A percentile compares a stretch with the other conserved stretches of the same genome.
phyloP scores from a whole-genome alignment of 176 grass and related monocot genomes.

The Poa annua region DNA sequence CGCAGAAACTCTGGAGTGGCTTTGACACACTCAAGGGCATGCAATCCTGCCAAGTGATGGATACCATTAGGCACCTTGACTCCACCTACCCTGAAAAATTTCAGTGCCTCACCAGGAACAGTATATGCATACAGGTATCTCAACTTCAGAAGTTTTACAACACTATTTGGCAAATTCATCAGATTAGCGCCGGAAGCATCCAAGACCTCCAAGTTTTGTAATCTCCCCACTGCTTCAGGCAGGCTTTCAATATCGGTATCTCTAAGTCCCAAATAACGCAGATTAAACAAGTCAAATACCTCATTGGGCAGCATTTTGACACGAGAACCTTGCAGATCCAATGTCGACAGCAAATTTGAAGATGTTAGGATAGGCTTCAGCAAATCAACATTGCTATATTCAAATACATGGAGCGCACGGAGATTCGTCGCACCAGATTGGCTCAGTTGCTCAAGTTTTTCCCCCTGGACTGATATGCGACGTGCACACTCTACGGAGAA shows the following conservation, averaged over 20 bases:
- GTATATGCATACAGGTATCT: not conserved
- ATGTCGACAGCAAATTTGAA: not conserved
- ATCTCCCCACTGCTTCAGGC: not conserved
- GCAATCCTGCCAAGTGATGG: not conserved
- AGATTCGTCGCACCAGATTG: not conserved
- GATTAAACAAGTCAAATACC: not conserved
- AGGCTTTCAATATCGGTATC: not conserved
- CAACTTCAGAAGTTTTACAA: not conserved
- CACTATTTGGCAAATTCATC: not conserved
- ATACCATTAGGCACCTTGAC: not conserved
- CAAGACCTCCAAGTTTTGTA: not conserved
- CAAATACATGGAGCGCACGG: slow-evolving; percentile 18
- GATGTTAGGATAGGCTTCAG: not conserved
- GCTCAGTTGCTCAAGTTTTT: not conserved
- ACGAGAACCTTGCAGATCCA: not conserved
- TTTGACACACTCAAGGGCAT: not conserved
- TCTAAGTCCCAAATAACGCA: not conserved
- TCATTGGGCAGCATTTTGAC: not conserved
- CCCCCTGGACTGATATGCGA: not conserved
- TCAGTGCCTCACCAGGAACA: not conserved
- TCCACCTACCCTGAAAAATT: not conserved
- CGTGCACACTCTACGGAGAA: not conserved
- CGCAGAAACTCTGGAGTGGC: not conserved
- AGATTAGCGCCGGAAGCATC: not conserved
- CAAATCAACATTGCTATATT: not conserved